Evolutionary conservation across 441 rosid genomes (phyloP).

Genomic region (Pelargonium fulgidum): DNA sequence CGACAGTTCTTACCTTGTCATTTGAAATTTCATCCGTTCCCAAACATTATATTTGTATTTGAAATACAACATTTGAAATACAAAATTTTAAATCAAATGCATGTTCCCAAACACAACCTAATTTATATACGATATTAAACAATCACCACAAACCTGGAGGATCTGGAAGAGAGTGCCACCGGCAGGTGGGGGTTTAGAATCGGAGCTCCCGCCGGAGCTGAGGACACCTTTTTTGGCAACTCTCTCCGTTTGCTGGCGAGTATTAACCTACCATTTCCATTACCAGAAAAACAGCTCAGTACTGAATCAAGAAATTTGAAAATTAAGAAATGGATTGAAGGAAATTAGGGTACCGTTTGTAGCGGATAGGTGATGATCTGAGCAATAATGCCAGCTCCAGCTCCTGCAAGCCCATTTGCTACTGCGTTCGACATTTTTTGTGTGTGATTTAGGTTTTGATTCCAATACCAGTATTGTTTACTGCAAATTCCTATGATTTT

Average conservation of each 20-base stretch:
- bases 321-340: not conserved
- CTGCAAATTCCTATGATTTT: too few relatives aligned
- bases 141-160: too few relatives aligned
- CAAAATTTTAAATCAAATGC: too few relatives aligned
- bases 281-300: not conserved
- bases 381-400: slow-evolving; percentile 62
- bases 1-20: too few relatives aligned
- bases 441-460: not conserved
- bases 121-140: too few relatives aligned
- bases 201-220: slow-evolving; percentile 8
- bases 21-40: too few relatives aligned
- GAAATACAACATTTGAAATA: too few relatives aligned
- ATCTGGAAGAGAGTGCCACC: slow-evolving; percentile 40
- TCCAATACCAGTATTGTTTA: too few relatives aligned
- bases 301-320: not conserved
- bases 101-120: too few relatives aligned
- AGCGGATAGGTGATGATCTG: slow-evolving; percentile 70
- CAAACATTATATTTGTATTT: too few relatives aligned
- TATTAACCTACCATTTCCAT: slow-evolving; percentile 39
- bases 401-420: slow-evolving; percentile 67
- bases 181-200: slow-evolving; percentile 18
- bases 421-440: slow-evolving; percentile 45
- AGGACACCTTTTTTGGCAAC: slow-evolving; percentile 33
- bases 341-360: slow-evolving; percentile 34
- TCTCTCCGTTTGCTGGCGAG: slow-evolving; percentile 67